phyloP scores from a whole-genome alignment of 1,284 basidiomycete species.

The Rhizoctonia solani region DNA sequence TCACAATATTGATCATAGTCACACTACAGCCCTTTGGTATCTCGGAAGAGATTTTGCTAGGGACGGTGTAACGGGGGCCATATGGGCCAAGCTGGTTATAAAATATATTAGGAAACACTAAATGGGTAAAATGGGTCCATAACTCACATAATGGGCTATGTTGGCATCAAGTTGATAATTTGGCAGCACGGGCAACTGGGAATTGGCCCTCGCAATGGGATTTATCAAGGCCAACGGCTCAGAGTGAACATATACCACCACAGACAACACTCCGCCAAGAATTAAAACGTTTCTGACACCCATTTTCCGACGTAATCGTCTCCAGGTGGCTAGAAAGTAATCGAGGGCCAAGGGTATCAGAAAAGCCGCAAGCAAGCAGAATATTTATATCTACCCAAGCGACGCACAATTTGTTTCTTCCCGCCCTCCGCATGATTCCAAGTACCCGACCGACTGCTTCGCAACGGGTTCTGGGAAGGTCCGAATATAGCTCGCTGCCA shows the following conservation, averaged over 20 bases:
- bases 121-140: neutral
- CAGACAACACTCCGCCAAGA: conserved; percentile 8
- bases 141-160: conserved; percentile 13
- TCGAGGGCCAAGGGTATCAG: neutral
- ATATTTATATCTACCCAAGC: neutral
- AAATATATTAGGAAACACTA: neutral
- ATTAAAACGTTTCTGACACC: neutral
- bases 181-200: neutral
- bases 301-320: neutral
- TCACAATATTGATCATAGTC: conserved; percentile 67
- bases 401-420: neutral
- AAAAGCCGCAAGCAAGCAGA: neutral
- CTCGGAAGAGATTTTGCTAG: conserved; percentile 12
- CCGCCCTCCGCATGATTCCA: neutral
- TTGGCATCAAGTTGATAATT: conserved; percentile 12
- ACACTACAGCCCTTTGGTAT: conserved; percentile 51
- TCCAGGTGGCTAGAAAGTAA: neutral
- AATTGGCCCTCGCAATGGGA: neutral
- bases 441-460: neutral
- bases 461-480: neutral
- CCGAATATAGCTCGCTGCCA: neutral
- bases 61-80: conserved; percentile 33
- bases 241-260: conserved; percentile 14
- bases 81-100: conserved; percentile 33
- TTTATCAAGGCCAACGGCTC: neutral